A percentile compares a stretch with the other conserved stretches of the same genome.
Evolutionary conservation across 2,329 filamentous ascomycete genomes (phyloP).

Genomic region (Aureobasidium melanogenum): DNA sequence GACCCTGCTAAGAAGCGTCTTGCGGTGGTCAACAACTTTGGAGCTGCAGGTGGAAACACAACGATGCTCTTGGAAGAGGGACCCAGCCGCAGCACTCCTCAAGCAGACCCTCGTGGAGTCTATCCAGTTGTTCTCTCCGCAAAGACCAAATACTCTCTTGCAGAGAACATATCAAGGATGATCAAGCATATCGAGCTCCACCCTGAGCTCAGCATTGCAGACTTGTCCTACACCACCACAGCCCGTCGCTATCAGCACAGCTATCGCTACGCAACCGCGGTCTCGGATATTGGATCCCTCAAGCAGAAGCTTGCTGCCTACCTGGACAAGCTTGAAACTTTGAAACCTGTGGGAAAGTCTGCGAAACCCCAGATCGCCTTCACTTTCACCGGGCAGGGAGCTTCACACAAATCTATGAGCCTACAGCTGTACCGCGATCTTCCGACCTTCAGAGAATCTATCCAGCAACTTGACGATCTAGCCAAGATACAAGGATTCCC

Average conservation of each 20-base stretch:
- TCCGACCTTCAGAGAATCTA: background rate
- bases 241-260: background rate
- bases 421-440: constrained; percentile 23
- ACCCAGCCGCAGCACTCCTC: constrained; percentile 28
- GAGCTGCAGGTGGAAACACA: constrained; percentile 64
- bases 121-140: constrained; percentile 54
- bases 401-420: constrained; percentile 20
- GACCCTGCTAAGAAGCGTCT: constrained; percentile 24
- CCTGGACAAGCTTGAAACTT: background rate
- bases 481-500: constrained; percentile 25
- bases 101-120: constrained; percentile 44
- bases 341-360: constrained; percentile 13
- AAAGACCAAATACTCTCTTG: constrained; percentile 40
- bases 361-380: constrained; percentile 26
- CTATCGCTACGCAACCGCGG: background rate
- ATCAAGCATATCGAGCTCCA: background rate
- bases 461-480: constrained; percentile 24
- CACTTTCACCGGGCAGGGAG: constrained; percentile 32
- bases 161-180: constrained; percentile 40
- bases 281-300: background rate
- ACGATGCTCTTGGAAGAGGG: constrained; percentile 57
- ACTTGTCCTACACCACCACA: background rate
- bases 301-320: background rate
- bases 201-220: background rate
- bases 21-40: constrained; percentile 57